Conservation (phyloP, 176 grass and related monocot genomes). For the maize (Zea mays) region DNA sequence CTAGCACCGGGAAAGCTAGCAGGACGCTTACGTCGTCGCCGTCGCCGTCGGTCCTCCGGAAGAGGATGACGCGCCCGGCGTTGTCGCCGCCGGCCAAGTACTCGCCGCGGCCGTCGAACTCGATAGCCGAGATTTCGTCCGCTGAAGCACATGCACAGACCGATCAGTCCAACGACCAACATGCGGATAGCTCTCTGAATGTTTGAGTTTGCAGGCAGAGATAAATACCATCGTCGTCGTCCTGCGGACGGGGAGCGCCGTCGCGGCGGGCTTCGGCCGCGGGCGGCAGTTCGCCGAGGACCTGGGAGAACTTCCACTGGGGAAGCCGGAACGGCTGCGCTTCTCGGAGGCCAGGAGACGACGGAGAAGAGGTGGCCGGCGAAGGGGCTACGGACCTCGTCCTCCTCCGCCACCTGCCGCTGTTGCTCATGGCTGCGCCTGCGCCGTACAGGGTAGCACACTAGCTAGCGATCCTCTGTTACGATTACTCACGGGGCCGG, state of each 20-base stretch:
- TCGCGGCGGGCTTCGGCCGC: constrained; percentile 15
- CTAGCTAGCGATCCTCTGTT: neutral
- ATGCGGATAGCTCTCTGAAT: neutral
- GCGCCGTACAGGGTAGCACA: neutral
- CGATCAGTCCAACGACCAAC: neutral
- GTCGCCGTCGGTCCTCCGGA: constrained; percentile 22
- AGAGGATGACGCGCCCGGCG: constrained; percentile 51
- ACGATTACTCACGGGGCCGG: neutral
- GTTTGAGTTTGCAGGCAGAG: neutral
- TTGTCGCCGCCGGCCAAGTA: constrained; percentile 51
- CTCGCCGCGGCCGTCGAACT: constrained; percentile 50
- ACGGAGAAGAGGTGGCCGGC: neutral
- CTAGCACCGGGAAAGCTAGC: neutral
- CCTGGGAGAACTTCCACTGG: constrained; percentile 61
- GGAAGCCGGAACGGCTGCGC: constrained; percentile 1
- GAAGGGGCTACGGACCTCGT: constrained; percentile 27
- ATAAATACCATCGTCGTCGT: constrained; percentile 7
- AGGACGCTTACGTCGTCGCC: constrained; percentile 17
- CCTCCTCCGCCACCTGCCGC: constrained; percentile 19
- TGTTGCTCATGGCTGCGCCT: constrained; percentile 11
- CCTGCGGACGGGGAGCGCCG: neutral
- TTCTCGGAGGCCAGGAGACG: neutral
- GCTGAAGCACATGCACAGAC: constrained; percentile 9
- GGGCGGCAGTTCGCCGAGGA: constrained; percentile 47
- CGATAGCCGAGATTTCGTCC: constrained; percentile 42